Evolutionary conservation across 495 filamentous ascomycete species (phyloP).

Genomic region (Talaromyces stipitatus): DNA sequence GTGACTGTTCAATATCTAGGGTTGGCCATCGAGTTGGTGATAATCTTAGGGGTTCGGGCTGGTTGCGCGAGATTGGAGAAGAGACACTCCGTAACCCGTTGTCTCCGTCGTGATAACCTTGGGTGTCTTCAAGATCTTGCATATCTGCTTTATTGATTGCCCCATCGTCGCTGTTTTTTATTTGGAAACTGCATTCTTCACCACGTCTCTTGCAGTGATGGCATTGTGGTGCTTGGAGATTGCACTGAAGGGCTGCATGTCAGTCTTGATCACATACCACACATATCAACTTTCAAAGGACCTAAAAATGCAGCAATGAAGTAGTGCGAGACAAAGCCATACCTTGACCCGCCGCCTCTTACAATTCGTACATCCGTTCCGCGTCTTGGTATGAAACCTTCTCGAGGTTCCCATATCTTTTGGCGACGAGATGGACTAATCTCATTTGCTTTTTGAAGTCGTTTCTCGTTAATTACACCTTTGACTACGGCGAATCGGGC

Average conservation of each 20-base stretch:
- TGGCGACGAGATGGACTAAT: not conserved
- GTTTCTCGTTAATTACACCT: not conserved
- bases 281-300: not conserved
- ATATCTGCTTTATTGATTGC: not conserved
- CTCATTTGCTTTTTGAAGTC: not conserved
- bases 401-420: conserved; percentile 11
- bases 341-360: conserved; percentile 52
- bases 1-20: conserved; percentile 1
- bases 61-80: not conserved
- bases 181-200: conserved; percentile 7
- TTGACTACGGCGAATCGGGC: not conserved
- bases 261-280: not conserved
- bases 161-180: not conserved
- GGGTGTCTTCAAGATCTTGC: not conserved
- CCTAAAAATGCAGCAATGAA: not conserved
- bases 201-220: conserved; percentile 7
- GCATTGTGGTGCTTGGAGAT: conserved; percentile 7
- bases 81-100: not conserved
- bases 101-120: not conserved
- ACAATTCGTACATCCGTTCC: conserved; percentile 50
- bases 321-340: conserved; percentile 1
- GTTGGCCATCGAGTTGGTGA: conserved; percentile 1
- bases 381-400: conserved; percentile 44
- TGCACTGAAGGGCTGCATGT: conserved; percentile 1
- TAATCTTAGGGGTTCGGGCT: not conserved